Evolutionary conservation across 139 green algal genomes (phyloP).

Genomic region (Ettlia oleoabundans): DNA sequence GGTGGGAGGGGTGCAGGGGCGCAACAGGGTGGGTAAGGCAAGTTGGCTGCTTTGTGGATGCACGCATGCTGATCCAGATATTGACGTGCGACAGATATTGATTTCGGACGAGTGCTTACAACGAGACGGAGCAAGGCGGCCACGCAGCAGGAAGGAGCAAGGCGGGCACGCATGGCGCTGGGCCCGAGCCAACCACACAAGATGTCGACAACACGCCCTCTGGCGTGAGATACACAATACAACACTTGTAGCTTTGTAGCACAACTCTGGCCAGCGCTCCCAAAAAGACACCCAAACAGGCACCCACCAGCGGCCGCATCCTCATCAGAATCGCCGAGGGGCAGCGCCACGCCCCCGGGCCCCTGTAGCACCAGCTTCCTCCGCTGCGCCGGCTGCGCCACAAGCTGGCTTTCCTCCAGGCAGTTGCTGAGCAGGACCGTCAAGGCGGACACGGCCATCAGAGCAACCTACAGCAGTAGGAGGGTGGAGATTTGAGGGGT

Average conservation of each 20-base stretch:
- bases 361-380: conserved; percentile 40
- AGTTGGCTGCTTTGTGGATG: background rate
- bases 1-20: background rate
- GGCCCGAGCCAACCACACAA: too few relatives aligned
- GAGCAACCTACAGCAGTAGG: conserved; percentile 47
- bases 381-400: conserved; percentile 16
- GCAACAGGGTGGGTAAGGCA: background rate
- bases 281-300: background rate
- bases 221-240: too few relatives aligned
- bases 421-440: conserved; percentile 58
- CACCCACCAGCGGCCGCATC: background rate
- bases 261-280: too few relatives aligned
- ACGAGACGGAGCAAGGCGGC: too few relatives aligned
- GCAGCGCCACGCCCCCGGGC: background rate
- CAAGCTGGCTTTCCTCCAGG: conserved; percentile 71
- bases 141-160: too few relatives aligned
- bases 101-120: too few relatives aligned
- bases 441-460: conserved; percentile 61
- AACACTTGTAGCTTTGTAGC: too few relatives aligned
- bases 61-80: too few relatives aligned
- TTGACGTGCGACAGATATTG: too few relatives aligned
- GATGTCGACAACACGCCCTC: too few relatives aligned
- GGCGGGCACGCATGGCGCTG: too few relatives aligned
- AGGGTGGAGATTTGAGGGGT: background rate
- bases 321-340: conserved; percentile 11